Evolutionary conservation across 1,284 basidiomycete genomes (phyloP).

Genomic region (Papiliotrema laurentii): DNA sequence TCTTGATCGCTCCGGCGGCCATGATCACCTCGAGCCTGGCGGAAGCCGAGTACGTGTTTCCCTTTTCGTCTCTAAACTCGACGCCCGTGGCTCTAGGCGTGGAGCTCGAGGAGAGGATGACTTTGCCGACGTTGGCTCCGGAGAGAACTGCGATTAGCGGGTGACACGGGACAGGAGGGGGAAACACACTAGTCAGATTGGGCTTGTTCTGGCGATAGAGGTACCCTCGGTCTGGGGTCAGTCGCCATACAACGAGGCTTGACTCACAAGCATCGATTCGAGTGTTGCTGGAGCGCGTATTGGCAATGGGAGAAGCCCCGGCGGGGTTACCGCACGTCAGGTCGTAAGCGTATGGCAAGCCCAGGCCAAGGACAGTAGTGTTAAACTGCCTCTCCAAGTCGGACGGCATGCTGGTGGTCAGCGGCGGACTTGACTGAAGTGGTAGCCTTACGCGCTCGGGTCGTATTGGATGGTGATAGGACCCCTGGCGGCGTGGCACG

Average conservation of each 20-base stretch:
- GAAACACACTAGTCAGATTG: constrained; percentile 29
- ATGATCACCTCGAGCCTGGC: constrained; percentile 49
- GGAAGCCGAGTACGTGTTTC: constrained; percentile 49
- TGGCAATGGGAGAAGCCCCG: constrained; percentile 27
- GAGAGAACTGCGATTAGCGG: constrained; percentile 22
- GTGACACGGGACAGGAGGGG: background rate
- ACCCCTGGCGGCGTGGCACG: constrained; percentile 25
- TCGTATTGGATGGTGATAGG: constrained; percentile 24
- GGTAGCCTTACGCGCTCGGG: constrained; percentile 11
- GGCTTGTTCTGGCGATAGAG: constrained; percentile 24
- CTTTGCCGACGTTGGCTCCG: constrained; percentile 29
- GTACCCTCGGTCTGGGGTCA: constrained; percentile 26
- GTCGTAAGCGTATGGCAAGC: constrained; percentile 31
- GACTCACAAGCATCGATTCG: constrained; percentile 35
- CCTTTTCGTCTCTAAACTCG: constrained; percentile 25
- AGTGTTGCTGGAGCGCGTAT: constrained; percentile 21
- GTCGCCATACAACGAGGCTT: background rate
- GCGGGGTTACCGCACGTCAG: constrained; percentile 37
- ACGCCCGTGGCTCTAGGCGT: constrained; percentile 31
- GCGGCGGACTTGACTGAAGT: background rate
- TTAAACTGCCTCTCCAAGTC: constrained; percentile 29
- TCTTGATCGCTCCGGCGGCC: constrained; percentile 48
- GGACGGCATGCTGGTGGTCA: constrained; percentile 11
- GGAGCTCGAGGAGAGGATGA: constrained; percentile 19
- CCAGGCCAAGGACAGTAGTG: constrained; percentile 16